phyloP scores from a whole-genome alignment of 2,329 filamentous ascomycete genomes.

The Trichoderma sp. region DNA sequence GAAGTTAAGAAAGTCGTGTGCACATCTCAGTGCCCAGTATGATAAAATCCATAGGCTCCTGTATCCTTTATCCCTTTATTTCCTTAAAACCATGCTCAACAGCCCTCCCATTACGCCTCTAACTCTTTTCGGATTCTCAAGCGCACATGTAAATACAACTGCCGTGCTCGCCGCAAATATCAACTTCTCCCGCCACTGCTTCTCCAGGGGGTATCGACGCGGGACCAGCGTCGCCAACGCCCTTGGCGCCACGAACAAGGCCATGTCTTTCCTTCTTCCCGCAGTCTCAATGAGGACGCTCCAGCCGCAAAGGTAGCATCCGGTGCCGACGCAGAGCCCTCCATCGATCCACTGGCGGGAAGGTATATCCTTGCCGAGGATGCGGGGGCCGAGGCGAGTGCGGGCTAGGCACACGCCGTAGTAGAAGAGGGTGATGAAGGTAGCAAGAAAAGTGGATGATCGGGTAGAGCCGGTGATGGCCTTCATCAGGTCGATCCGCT shows the following conservation, averaged over 20 bases:
- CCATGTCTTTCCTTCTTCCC: constrained; percentile 71
- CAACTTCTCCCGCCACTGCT: constrained; percentile 69
- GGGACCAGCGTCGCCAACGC: constrained; percentile 77
- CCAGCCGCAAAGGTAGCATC: constrained; percentile 79
- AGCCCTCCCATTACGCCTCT: constrained; percentile 70
- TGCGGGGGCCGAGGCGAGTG: constrained; percentile 70
- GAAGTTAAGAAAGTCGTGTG: not conserved
- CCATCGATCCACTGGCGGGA: constrained; percentile 59
- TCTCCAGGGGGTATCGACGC: constrained; percentile 63
- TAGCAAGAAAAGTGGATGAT: constrained; percentile 76
- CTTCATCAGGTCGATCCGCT: constrained; percentile 50
- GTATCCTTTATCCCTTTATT: constrained; percentile 36
- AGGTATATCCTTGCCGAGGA: constrained; percentile 60
- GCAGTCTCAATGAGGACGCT: constrained; percentile 74
- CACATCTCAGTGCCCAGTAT: not conserved
- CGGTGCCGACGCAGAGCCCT: constrained; percentile 70
- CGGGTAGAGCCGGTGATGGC: constrained; percentile 65
- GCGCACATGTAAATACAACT: constrained; percentile 68
- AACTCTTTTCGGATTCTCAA: constrained; percentile 65
- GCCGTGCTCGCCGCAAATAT: constrained; percentile 70
- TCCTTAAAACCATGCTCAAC: constrained; percentile 54
- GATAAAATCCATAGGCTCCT: not conserved
- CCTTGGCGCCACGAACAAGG: constrained; percentile 78
- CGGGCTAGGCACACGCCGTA: constrained; percentile 81
- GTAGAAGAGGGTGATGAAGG: constrained; percentile 80